Evolutionary conservation across 768 basidiomycete species (phyloP), one percentile per base, ranked within the genome.

Genomic region (Postia placenta): DNA sequence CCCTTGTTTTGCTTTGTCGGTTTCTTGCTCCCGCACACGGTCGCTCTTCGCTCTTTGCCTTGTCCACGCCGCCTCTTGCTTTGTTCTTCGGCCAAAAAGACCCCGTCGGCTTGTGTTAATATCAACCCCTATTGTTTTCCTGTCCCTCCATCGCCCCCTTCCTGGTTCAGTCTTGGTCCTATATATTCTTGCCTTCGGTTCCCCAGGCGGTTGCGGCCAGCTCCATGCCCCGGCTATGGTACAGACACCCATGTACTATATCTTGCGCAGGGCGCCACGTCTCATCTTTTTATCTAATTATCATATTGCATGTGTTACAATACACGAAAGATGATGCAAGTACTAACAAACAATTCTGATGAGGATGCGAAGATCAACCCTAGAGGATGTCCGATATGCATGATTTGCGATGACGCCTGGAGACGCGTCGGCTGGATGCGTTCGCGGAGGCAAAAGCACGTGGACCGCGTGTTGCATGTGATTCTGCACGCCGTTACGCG

Each of bases 231-330:
- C 35, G 47, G 48, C 41, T 33, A n/a, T 42, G 50, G 49, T 55
- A 55, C 46, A 42, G 39, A 48, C 50, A 51, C 19, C 47, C 38
- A 7, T 49, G 49, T 45, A 47, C 47, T 52, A 56, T 56, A 45
- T 52, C 51, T n/a, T 40, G 51, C 51, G 48, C 51, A 43, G 51
- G 51, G 45, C 51, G 55, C 48, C 23, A 41, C 41, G 53, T 50
- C 46, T 50, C 49, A 44, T 20, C 20, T 47, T 48, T 51, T 52
- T 55, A 45, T 45, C 51, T 55, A 55, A 42, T 22, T 45, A 36
- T 28, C 26, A 33, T 45, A 45, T 45, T 30, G 38, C n/a, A n/a
- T n/a, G n/a, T n/a, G n/a, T n/a, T n/a, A n/a, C n/a, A n/a, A n/a
- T n/a, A n/a, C n/a, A n/a, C n/a, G n/a, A n/a, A n/a, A n/a, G n/a